Conservation (phyloP, 768 basidiomycete species). For the Amanita muscaria region DNA sequence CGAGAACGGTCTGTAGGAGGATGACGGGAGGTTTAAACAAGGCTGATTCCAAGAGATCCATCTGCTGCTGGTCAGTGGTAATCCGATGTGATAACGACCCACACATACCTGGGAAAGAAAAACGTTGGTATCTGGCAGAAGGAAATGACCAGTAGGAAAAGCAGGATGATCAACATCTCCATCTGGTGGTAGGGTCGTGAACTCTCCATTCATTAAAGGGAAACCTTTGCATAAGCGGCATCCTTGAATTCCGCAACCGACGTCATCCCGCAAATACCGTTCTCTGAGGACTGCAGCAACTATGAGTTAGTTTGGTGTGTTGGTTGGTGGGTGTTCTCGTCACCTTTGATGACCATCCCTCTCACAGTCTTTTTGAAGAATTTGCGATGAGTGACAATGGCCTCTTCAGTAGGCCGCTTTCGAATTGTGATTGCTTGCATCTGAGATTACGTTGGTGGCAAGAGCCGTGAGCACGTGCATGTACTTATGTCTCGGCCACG, state of each 20-base stretch:
- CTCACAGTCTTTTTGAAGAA: constrained; percentile 94
- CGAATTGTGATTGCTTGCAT: constrained; percentile 53
- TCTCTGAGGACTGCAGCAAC: constrained; percentile 69
- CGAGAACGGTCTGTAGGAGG: constrained; percentile 88
- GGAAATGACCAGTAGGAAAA: constrained; percentile 64
- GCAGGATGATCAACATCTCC: constrained; percentile 51
- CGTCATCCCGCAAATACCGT: constrained; percentile 87
- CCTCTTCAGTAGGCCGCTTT: constrained; percentile 65
- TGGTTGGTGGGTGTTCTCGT: background rate
- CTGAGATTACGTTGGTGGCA: too few relatives aligned
- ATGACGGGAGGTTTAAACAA: constrained; percentile 75
- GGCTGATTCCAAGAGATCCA: constrained; percentile 85
- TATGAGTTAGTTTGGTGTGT: background rate
- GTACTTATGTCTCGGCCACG: too few relatives aligned
- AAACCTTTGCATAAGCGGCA: constrained; percentile 52
- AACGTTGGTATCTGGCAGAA: constrained; percentile 93
- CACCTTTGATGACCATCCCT: constrained; percentile 92
- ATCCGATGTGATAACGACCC: background rate
- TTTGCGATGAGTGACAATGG: constrained; percentile 73
- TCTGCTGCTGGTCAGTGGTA: constrained; percentile 36
- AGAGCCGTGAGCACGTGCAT: too few relatives aligned
- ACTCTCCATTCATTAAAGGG: background rate
- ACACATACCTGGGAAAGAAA: constrained; percentile 74
- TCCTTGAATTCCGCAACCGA: constrained; percentile 71
- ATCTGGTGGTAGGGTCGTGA: constrained; percentile 36